Base-by-base conservation (phyloP, 257 asterid species). In the Jacaranda mimosifolia region DNA sequence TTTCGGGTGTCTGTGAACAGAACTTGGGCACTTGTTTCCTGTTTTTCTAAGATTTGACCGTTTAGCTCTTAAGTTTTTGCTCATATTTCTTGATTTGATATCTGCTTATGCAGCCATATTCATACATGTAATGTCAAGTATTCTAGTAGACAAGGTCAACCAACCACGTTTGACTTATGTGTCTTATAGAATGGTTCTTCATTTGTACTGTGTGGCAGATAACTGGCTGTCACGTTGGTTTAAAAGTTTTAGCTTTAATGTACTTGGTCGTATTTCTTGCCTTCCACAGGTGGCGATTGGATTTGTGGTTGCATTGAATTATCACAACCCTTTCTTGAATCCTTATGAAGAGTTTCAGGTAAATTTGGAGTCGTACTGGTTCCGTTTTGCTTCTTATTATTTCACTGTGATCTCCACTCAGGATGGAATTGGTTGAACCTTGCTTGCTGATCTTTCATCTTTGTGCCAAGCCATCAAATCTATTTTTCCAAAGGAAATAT, bases 281-380 rank as follows among this genome's bases (percentile, higher is more conserved):
- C 35, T 15, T 72, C 45, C 65, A 73, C 89, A 94, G 98, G 96
- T 95, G 76, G 97, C 94, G 32, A 65, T 93, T 74, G 99, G 99
- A 72, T 71, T 91, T 72, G 98, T 95, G 67, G 91, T 93, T 83
- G 98, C 97, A 49, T 85, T 93, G 85, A 83, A 95, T 82, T 95
- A 95, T 88, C 88, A 75, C 40, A 95, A 93, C 80, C 98, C 99
- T 74, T 93, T 84, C 89, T 76, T 95, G 87, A 93, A 90, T 79
- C 97, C 98, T 21, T 95, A 93, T 59, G 99, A 95, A 87, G 98
- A 95, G 84, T 95, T 90, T 82, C 99, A 95, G 99, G 99, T 95
- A 83, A 57, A 62, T 40, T 73, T 72, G 55, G 46, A 19, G 63
- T 42, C 14, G 5, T 45, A 5, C 76, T 56, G 45, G 6, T 68